Conservation (phyloP, 163 green algal species). For the Scenedesmus sp. region DNA sequence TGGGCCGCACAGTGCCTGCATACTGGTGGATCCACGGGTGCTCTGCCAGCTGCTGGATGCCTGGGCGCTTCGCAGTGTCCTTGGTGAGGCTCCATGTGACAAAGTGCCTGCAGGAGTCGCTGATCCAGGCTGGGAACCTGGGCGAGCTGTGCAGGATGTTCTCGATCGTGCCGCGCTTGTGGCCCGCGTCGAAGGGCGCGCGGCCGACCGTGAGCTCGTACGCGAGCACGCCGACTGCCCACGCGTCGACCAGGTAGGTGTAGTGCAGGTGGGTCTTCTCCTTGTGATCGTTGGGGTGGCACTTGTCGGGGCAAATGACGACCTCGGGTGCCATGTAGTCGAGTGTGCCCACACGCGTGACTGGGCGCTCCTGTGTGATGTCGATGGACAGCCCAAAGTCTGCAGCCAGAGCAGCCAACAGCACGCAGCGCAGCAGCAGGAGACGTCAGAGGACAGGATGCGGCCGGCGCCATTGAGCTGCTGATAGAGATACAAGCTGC, state of each 20-base stretch:
- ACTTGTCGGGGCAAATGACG: constrained; percentile 57
- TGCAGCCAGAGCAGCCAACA: constrained; percentile 14
- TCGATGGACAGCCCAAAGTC: constrained; percentile 81
- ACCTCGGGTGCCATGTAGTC: constrained; percentile 71
- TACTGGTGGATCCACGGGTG: constrained; percentile 66
- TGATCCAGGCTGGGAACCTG: constrained; percentile 53
- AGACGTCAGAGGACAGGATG: background rate
- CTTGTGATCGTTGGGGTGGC: constrained; percentile 51
- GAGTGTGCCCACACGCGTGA: constrained; percentile 83
- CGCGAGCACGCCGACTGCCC: constrained; percentile 52
- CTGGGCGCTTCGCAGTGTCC: constrained; percentile 58
- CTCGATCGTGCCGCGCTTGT: constrained; percentile 64
- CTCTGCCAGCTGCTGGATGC: constrained; percentile 61
- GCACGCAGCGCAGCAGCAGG: background rate
- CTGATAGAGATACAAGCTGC: background rate
- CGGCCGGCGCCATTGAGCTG: background rate
- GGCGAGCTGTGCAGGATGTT: constrained; percentile 60
- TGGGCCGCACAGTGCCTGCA: constrained; percentile 33
- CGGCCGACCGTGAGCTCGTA: constrained; percentile 83
- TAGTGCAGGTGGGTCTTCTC: constrained; percentile 59
- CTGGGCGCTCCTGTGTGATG: constrained; percentile 73
- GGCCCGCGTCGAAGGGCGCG: constrained; percentile 68
- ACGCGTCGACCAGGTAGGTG: constrained; percentile 53
- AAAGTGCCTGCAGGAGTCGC: constrained; percentile 57
- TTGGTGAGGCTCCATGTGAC: constrained; percentile 64